phyloP scores from a whole-genome alignment of 2,329 filamentous ascomycete genomes.

The Colletotrichum orbiculare region DNA sequence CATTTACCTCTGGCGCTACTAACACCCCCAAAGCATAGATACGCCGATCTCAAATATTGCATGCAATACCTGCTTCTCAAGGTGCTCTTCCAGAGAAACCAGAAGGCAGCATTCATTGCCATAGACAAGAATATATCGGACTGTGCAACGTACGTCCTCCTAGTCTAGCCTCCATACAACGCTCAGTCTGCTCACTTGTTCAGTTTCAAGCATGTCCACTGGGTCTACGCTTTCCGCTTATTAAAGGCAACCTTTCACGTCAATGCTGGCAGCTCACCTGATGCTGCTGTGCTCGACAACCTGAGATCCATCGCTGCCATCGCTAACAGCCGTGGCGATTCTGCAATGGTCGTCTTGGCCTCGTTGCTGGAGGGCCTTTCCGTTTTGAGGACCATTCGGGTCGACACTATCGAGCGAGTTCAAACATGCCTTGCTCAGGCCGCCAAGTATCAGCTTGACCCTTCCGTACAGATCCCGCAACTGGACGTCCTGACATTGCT shows the following conservation, averaged over 20 bases:
- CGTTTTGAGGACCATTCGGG: slow-evolving; percentile 71
- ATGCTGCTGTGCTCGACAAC: slow-evolving; percentile 74
- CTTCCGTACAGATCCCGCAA: slow-evolving; percentile 72
- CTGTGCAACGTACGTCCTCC: slow-evolving; percentile 68
- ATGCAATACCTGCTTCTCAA: slow-evolving; percentile 81
- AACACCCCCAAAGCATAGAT: slow-evolving; percentile 56
- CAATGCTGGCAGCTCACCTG: slow-evolving; percentile 68
- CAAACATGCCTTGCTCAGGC: slow-evolving; percentile 80
- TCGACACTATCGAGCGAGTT: slow-evolving; percentile 76
- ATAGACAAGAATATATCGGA: slow-evolving; percentile 77
- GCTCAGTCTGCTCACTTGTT: slow-evolving; percentile 14
- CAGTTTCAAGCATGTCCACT: slow-evolving; percentile 73
- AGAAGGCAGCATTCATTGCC: slow-evolving; percentile 78
- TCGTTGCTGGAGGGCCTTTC: slow-evolving; percentile 77
- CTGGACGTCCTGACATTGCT: slow-evolving; percentile 74
- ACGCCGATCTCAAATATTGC: slow-evolving; percentile 77
- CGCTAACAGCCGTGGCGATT: slow-evolving; percentile 70
- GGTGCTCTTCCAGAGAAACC: slow-evolving; percentile 76
- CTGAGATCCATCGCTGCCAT: slow-evolving; percentile 71
- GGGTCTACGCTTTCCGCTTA: slow-evolving; percentile 83
- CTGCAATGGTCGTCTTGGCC: slow-evolving; percentile 72
- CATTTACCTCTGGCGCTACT: slow-evolving; percentile 25
- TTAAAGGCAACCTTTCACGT: slow-evolving; percentile 77
- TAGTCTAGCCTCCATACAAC: background rate
- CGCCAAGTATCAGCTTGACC: slow-evolving; percentile 75